A percentile compares a stretch with the other conserved stretches of the same genome.
These are phyloP conservation scores for Yamadazyma sp. DNA, from an alignment of 1,139 yeast species.

Conservation along the genomic window DNA sequence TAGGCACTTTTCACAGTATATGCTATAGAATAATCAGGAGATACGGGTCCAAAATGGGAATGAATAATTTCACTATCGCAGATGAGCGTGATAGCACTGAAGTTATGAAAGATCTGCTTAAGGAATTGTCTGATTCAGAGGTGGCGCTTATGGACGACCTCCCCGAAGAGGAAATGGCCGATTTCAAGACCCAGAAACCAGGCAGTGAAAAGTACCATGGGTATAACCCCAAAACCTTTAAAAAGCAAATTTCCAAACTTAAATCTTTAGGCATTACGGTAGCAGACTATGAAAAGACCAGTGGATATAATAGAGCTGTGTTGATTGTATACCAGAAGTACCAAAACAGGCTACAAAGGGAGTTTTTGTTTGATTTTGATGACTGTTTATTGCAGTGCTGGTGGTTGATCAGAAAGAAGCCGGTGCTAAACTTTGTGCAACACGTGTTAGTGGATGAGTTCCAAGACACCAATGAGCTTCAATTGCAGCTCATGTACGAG, in stretches of 20 bases:
- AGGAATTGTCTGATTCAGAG: slow-evolving; percentile 31
- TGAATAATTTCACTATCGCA: slow-evolving; percentile 55
- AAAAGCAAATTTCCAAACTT: slow-evolving; percentile 49
- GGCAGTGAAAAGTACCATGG: slow-evolving; percentile 24
- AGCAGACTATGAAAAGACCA: slow-evolving; percentile 25
- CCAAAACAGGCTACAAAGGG: slow-evolving; percentile 44
- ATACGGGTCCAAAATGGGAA: slow-evolving; percentile 55
- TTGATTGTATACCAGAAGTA: slow-evolving; percentile 48
- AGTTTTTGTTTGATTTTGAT: slow-evolving; percentile 71
- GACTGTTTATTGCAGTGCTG: slow-evolving; percentile 67
- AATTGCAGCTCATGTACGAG: slow-evolving; percentile 62
- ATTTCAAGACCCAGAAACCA: slow-evolving; percentile 5
- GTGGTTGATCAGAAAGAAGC: slow-evolving; percentile 42
- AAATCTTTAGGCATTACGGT: slow-evolving; percentile 50
- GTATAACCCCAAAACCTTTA: slow-evolving; percentile 37
- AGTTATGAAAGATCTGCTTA: slow-evolving; percentile 45
- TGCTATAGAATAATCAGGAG: slow-evolving; percentile 60
- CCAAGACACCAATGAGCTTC: slow-evolving; percentile 85
- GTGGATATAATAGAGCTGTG: slow-evolving; percentile 14
- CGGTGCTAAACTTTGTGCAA: slow-evolving; percentile 50
- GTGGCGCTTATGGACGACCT: slow-evolving; percentile 18
- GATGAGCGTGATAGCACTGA: slow-evolving; percentile 63
- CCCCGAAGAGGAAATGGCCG: slow-evolving; percentile 15
- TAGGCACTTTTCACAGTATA: slow-evolving; percentile 88
- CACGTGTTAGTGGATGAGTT: slow-evolving; percentile 91